phyloP scores from a whole-genome alignment of 1,284 basidiomycete genomes.

The Fomitopsis palustris region DNA sequence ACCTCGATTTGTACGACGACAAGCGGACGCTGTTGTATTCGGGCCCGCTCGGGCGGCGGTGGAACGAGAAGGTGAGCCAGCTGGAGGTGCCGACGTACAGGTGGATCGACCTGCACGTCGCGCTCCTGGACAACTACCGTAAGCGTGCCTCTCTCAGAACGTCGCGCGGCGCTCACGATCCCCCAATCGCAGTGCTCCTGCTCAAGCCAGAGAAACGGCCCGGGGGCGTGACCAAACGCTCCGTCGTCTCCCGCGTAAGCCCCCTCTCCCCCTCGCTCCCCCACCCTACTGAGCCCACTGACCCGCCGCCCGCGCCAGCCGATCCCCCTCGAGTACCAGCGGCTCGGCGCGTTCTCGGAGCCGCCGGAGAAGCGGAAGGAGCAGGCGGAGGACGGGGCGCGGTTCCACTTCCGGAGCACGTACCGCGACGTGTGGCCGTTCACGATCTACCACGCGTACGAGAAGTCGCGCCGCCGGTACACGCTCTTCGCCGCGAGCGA shows the following conservation, averaged over 20 bases:
- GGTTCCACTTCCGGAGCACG: constrained; percentile 54
- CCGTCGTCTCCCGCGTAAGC: constrained; percentile 63
- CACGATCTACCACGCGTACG: constrained; percentile 66
- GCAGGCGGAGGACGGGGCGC: constrained; percentile 49
- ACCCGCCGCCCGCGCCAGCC: constrained; percentile 42
- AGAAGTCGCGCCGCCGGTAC: constrained; percentile 54
- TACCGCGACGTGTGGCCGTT: constrained; percentile 61
- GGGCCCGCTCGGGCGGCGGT: constrained; percentile 51
- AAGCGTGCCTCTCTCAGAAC: constrained; percentile 19
- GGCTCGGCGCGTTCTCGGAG: constrained; percentile 57
- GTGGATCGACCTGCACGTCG: constrained; percentile 67
- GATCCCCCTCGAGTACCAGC: constrained; percentile 72
- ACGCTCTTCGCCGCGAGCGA: constrained; percentile 68
- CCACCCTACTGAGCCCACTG: constrained; percentile 1
- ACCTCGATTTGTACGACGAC: constrained; percentile 75
- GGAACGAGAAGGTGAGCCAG: constrained; percentile 2
- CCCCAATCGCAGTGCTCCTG: constrained; percentile 47
- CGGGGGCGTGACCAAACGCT: constrained; percentile 44
- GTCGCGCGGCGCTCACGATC: neutral
- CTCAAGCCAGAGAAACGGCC: constrained; percentile 54
- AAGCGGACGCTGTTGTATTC: constrained; percentile 66
- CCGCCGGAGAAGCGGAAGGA: constrained; percentile 60
- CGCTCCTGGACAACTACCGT: constrained; percentile 77
- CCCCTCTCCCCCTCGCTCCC: neutral
- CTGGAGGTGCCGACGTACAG: constrained; percentile 30